These are phyloP conservation scores for Periglandula ipomoeae DNA, from an alignment of 2,329 filamentous ascomycete genomes.

Conservation along the genomic window DNA sequence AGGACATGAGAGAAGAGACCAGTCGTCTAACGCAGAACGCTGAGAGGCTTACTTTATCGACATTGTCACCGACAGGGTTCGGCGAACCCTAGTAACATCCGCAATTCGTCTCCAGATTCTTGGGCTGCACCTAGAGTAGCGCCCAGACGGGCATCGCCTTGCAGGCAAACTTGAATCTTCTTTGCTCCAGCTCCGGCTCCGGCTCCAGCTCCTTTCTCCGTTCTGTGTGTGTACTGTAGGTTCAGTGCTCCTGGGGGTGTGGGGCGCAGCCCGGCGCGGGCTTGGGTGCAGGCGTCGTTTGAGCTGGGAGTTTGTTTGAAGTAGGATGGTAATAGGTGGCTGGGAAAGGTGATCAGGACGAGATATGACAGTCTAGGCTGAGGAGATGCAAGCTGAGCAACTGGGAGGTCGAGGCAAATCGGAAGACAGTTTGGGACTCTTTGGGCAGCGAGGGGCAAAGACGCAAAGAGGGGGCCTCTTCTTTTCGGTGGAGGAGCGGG, in stretches of 20 bases:
- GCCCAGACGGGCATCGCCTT: background rate
- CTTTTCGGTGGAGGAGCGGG: too few species aligned
- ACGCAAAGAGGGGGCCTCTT: background rate
- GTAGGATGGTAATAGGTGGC: conserved; percentile 6
- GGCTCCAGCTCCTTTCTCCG: background rate
- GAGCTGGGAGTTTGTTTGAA: background rate
- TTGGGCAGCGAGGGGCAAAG: background rate
- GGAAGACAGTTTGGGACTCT: background rate
- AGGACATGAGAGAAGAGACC: conserved; percentile 4
- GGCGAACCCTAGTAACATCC: conserved; percentile 20
- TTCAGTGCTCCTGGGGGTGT: background rate
- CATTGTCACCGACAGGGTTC: conserved; percentile 33
- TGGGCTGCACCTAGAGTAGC: conserved; percentile 4
- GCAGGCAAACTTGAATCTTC: background rate
- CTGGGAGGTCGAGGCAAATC: background rate
- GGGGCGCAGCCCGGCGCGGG: background rate
- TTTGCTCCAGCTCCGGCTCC: background rate
- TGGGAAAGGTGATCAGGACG: conserved; percentile 4
- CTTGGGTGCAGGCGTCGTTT: background rate
- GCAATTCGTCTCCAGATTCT: conserved; percentile 5
- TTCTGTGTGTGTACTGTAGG: background rate
- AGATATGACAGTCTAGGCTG: background rate
- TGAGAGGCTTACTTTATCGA: conserved; percentile 43
- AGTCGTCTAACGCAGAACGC: conserved; percentile 3
- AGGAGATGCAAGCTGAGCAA: background rate